Conservation (phyloP, 2,329 filamentous ascomycete species). For the Cladosporium colombiae region DNA sequence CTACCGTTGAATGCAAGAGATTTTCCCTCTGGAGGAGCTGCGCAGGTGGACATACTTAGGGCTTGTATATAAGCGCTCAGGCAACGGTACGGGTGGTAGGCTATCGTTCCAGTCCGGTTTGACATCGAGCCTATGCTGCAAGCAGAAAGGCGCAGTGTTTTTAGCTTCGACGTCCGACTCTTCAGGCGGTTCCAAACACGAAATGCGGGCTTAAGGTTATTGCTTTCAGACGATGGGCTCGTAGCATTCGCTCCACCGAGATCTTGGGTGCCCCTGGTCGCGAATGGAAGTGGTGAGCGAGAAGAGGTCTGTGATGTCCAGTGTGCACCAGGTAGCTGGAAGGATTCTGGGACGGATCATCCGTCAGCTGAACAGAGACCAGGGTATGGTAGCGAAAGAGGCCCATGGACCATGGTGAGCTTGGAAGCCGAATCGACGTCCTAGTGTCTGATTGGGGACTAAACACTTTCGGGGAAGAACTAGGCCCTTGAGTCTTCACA, state of each 20-base stretch:
- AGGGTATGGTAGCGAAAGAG: not conserved
- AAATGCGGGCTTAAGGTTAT: not conserved
- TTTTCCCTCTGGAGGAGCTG: not conserved
- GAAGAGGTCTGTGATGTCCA: not conserved
- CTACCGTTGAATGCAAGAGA: not conserved
- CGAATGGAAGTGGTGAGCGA: not conserved
- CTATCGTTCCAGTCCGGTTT: not conserved
- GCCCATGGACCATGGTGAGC: not conserved
- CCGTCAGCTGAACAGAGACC: not conserved
- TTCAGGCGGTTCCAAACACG: not conserved
- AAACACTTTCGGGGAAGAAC: not conserved
- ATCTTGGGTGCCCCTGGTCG: not conserved
- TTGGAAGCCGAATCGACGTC: not conserved
- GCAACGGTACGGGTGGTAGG: not conserved
- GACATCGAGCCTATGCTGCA: not conserved
- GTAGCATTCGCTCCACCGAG: not conserved
- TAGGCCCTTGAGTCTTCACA: not conserved
- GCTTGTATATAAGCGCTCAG: not conserved
- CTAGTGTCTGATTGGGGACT: not conserved
- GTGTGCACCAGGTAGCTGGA: not conserved
- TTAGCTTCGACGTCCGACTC: not conserved
- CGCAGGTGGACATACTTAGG: not conserved
- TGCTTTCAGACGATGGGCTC: not conserved
- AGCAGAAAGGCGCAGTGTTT: not conserved
- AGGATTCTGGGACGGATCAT: not conserved